phyloP scores from a whole-genome alignment of 2,329 filamentous ascomycete genomes.

The Talaromyces sp. region DNA sequence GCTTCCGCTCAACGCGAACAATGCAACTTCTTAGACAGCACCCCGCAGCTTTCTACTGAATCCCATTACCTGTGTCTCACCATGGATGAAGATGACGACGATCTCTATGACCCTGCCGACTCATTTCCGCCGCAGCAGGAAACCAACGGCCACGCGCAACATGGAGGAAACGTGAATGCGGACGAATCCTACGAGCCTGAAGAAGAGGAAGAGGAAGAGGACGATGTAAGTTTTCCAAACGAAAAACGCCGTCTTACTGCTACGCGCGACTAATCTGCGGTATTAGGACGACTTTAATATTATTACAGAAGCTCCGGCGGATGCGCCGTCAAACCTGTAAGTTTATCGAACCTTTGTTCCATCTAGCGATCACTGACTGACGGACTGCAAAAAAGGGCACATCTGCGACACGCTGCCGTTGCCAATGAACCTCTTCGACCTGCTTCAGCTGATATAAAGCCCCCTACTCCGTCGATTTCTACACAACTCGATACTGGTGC shows the following conservation, averaged over 20 bases:
- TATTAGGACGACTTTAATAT: conserved; percentile 46
- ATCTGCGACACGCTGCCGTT: conserved; percentile 34
- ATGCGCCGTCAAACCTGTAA: conserved; percentile 35
- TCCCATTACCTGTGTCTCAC: conserved; percentile 10
- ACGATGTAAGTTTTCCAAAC: conserved; percentile 15
- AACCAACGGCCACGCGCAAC: conserved; percentile 23
- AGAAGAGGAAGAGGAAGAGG: conserved; percentile 35
- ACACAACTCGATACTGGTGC: conserved; percentile 28
- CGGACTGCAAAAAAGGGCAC: conserved; percentile 29
- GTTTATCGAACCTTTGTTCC: conserved; percentile 13
- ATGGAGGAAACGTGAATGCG: conserved; percentile 25
- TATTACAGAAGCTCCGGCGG: conserved; percentile 44
- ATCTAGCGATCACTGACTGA: neutral
- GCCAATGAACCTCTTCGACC: conserved; percentile 32
- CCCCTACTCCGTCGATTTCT: conserved; percentile 26
- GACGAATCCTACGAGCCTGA: conserved; percentile 32
- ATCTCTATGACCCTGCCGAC: conserved; percentile 42
- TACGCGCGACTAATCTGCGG: neutral
- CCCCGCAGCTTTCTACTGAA: conserved; percentile 1
- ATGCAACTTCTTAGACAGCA: conserved; percentile 1
- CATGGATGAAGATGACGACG: conserved; percentile 46
- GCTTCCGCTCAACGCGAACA: conserved; percentile 4
- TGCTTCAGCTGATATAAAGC: conserved; percentile 30
- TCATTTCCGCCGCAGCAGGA: conserved; percentile 26
- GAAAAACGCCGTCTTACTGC: neutral